These are phyloP conservation scores for Solanum pimpinellifolium DNA, from an alignment of 257 asterid genomes.

Conservation along the genomic window DNA sequence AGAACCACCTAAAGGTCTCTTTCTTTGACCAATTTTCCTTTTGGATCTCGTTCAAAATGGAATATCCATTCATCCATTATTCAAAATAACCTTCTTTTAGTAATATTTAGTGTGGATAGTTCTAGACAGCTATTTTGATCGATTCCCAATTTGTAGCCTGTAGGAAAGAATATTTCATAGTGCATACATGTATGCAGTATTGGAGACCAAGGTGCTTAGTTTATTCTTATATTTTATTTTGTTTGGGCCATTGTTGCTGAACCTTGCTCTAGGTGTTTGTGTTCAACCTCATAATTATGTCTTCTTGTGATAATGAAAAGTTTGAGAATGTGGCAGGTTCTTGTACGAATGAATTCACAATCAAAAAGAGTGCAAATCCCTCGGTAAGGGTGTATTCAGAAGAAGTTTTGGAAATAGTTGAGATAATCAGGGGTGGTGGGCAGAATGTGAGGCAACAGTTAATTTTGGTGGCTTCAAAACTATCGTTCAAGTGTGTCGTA, in stretches of 20 bases:
- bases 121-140: neutral
- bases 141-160: neutral
- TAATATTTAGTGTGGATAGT: neutral
- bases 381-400: neutral
- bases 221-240: neutral
- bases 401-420: slow-evolving; percentile 15
- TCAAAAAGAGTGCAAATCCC: neutral
- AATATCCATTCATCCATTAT: neutral
- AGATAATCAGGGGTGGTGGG: slow-evolving; percentile 27
- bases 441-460: slow-evolving; percentile 39
- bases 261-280: neutral
- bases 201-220: neutral
- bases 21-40: neutral
- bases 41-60: neutral
- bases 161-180: neutral
- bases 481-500: slow-evolving; percentile 15
- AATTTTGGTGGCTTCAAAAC: slow-evolving; percentile 11
- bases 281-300: neutral
- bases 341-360: neutral
- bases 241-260: neutral
- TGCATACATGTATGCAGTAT: neutral
- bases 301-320: neutral
- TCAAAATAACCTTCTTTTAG: neutral
- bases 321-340: neutral
- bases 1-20: neutral